Percentiles rank a stretch among this genome's conserved stretches.
phyloP scores from a whole-genome alignment of 1,284 basidiomycete genomes.

The Cryptococcus sp. region DNA sequence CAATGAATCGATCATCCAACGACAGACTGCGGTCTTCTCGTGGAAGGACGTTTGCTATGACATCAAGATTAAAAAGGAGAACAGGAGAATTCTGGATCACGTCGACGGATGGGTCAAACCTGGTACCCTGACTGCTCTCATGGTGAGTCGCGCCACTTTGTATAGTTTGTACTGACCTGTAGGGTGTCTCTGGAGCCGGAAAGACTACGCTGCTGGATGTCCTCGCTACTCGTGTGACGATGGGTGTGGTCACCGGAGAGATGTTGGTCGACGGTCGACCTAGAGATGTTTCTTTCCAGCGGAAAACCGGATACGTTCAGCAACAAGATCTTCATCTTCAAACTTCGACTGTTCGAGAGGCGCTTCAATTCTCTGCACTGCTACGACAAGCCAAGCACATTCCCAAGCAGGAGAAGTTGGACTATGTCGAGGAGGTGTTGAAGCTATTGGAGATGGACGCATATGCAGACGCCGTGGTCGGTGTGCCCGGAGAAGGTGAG shows the following conservation, averaged over 20 bases:
- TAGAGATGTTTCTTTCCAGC: constrained; percentile 63
- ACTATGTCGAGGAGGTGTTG: constrained; percentile 72
- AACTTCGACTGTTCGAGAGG: constrained; percentile 71
- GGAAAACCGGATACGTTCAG: constrained; percentile 62
- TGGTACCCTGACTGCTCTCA: constrained; percentile 64
- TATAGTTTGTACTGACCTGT: not conserved
- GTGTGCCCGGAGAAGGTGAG: constrained; percentile 55
- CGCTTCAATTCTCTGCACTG: constrained; percentile 72
- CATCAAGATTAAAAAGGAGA: constrained; percentile 57
- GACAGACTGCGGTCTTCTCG: constrained; percentile 47
- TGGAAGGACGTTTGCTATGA: constrained; percentile 54
- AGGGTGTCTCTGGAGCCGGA: constrained; percentile 60
- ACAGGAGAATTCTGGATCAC: constrained; percentile 63
- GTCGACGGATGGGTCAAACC: constrained; percentile 78
- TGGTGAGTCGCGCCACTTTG: constrained; percentile 16
- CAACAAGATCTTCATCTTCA: constrained; percentile 74
- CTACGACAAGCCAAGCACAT: constrained; percentile 69
- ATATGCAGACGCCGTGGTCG: constrained; percentile 69
- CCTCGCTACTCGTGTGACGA: constrained; percentile 69
- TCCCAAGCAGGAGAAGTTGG: constrained; percentile 65
- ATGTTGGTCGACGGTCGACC: constrained; percentile 69
- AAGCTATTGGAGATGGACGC: constrained; percentile 69
- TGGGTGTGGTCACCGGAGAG: constrained; percentile 72
- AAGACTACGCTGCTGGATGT: constrained; percentile 81
- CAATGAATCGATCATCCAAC: constrained; percentile 37